Evolutionary conservation across 2,329 filamentous ascomycete genomes (phyloP).

Genomic region (Fusarium clavum): DNA sequence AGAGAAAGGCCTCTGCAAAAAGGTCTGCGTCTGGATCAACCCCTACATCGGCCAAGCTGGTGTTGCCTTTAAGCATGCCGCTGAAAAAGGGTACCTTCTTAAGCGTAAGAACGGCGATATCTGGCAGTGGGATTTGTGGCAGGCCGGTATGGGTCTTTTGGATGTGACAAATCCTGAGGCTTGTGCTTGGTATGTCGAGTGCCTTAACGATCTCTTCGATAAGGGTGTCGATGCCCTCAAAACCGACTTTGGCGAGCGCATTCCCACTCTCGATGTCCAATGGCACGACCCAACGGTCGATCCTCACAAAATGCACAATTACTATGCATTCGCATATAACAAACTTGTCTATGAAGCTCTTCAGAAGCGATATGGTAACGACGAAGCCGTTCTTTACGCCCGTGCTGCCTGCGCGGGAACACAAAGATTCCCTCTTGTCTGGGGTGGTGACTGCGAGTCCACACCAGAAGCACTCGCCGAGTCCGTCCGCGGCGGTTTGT

Average conservation of each 20-base stretch:
- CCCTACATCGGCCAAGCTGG: constrained; percentile 79
- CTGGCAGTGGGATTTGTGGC: constrained; percentile 83
- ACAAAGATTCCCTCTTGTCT: constrained; percentile 76
- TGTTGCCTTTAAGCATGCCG: constrained; percentile 72
- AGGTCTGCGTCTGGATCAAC: constrained; percentile 82
- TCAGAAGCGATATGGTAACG: constrained; percentile 62
- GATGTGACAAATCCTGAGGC: constrained; percentile 81
- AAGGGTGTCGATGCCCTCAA: constrained; percentile 79
- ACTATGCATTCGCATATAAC: constrained; percentile 80
- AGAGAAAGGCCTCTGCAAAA: constrained; percentile 67
- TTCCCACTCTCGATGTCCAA: constrained; percentile 72
- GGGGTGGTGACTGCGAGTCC: constrained; percentile 81
- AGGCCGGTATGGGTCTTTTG: constrained; percentile 79
- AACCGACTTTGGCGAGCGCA: constrained; percentile 80
- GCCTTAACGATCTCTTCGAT: constrained; percentile 73
- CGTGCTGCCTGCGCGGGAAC: constrained; percentile 74
- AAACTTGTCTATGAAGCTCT: constrained; percentile 75
- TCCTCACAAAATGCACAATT: constrained; percentile 79
- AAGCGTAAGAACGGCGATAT: constrained; percentile 76
- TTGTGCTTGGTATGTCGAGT: constrained; percentile 71
- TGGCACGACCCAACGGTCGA: constrained; percentile 72
- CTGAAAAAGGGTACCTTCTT: constrained; percentile 74
- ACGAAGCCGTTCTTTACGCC: constrained; percentile 73
- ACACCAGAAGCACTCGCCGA: constrained; percentile 80
- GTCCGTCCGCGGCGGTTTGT: constrained; percentile 73